Base-by-base conservation (phyloP, 164 flowering plant species). In the Akebia trifoliata region DNA sequence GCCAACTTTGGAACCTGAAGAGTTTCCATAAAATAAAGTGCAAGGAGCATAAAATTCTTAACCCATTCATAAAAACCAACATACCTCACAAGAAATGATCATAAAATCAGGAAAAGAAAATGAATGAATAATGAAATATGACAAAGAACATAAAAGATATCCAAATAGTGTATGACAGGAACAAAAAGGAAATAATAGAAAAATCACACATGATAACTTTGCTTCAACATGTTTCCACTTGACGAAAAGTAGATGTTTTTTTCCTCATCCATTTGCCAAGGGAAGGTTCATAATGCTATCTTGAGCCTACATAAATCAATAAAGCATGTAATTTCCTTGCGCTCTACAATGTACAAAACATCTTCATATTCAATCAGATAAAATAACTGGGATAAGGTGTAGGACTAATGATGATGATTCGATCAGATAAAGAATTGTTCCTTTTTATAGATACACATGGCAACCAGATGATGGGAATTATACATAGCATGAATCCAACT, bases 211-310 rank as follows among this genome's bases (percentile, higher is more conserved):
- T 20, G n/a, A 58, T 76, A 92, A 97, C 98, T 84, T 90, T n/a
- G 96, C 90, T 81, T 93, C 99, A 64, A 71, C 58, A 71, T 76
- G 61, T 69, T 87, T 90, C 97, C 97, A 90, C 70, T 84, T 87
- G 29, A 90, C 76, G 49, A 74, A 87, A 28, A 73, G 75, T 61
- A 69, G 76, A 64, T 94, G 97, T 70, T 94, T 94, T 65, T 84
- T 84, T 12, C 97, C 99, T 96, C 97, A 94, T 18, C 95, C 90
- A 76, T 85, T 80, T 61, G 84, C 35, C 45, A 87, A 65, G 20
- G 87, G 85, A 69, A 90, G 84, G 60, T 79, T 83, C 78, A 74
- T 73, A 17, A 94, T 77, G 69, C 73, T 85, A 63, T 90, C 96
- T 72, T 84, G 81, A 56, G 96, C 96, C 95, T 87, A 66, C 34